Percentiles rank a stretch among this genome's conserved stretches.
phyloP scores from a whole-genome alignment of 2,329 filamentous ascomycete species.

The Fusarium succisae region DNA sequence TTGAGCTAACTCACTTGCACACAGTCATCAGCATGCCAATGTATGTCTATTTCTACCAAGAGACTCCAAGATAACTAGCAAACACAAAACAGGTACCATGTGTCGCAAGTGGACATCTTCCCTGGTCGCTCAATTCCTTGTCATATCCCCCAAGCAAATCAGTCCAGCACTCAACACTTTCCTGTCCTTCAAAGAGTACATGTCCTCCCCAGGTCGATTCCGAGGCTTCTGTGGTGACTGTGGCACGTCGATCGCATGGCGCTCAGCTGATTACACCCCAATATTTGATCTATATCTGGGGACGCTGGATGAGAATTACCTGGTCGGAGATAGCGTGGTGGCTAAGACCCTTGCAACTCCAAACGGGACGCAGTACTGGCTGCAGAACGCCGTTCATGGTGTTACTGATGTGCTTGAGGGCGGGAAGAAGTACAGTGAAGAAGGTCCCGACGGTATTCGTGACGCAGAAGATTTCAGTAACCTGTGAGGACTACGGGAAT shows the following conservation, averaged over 20 bases:
- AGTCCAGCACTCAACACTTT: neutral
- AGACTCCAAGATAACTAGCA: neutral
- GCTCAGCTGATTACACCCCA: constrained; percentile 10
- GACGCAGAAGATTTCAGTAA: neutral
- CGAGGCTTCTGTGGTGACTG: constrained; percentile 20
- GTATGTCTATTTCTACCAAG: neutral
- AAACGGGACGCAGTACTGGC: constrained; percentile 25
- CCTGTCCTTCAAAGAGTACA: constrained; percentile 11
- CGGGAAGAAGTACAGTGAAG: constrained; percentile 6
- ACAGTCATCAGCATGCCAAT: constrained; percentile 25
- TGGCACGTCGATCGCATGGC: constrained; percentile 16
- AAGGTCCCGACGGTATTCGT: constrained; percentile 56
- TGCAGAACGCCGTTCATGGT: constrained; percentile 9
- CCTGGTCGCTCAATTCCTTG: constrained; percentile 18
- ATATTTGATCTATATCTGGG: constrained; percentile 24
- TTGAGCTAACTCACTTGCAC: neutral
- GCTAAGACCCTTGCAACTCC: constrained; percentile 5
- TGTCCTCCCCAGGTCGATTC: constrained; percentile 6
- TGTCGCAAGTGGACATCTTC: constrained; percentile 30
- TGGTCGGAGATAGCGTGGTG: neutral
- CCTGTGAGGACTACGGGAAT: neutral
- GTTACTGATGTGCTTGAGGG: constrained; percentile 22
- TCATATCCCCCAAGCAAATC: constrained; percentile 6
- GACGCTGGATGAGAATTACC: constrained; percentile 22
- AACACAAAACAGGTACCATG: constrained; percentile 17